Evolutionary conservation across 2,329 filamentous ascomycete species (phyloP), one percentile per base, ranked within the genome.

Genomic region (Beauveria medogensis): DNA sequence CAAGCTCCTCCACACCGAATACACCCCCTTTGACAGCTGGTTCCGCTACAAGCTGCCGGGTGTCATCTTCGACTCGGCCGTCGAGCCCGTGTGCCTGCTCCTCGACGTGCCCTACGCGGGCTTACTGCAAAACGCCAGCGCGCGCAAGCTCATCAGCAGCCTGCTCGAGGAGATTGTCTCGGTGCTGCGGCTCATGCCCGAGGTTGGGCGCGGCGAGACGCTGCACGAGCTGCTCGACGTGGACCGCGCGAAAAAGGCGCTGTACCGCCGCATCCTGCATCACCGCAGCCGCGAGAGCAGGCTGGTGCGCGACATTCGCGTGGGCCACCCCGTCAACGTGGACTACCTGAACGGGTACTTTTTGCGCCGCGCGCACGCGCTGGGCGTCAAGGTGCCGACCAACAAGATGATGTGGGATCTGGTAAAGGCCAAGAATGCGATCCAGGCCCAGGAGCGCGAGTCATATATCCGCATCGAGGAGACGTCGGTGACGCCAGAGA

Each of bases 331-430:
- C 62, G 91, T 90, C 0, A 91, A 96, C 68, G 83, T 97, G 46
- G 84, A 92, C 51, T 96, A 88, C 68, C 82, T 93, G 66, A 97
- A 95, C 71, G 93, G 92, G 0, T 99, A 93, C 75, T 88, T 99
- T 63, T 80, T 95, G 37, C 80, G 78, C 55, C 82, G 88, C 46
- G 94, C 89, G 0, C 80, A 83, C 67, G 83, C 90, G 70, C 68
- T 92, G 63, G 90, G 90, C 1, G 77, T 96, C n/a, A 78, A 83
- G 55, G 86, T 86, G 67, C 83, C 85, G 12, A 78, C 87, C 63
- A 94, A 96, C 70, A 86, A 87, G 67, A 82, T 90, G 78, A 77
- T 95, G 47, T 77, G 88, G 71, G 78, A 86, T 58, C 74, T 92
- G 75, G 86, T 97, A 54, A 85, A 89, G 69, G 89, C 85, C 26